Base-by-base conservation (phyloP, 2,329 filamentous ascomycete species). In the Clonostachys rhizophaga region DNA sequence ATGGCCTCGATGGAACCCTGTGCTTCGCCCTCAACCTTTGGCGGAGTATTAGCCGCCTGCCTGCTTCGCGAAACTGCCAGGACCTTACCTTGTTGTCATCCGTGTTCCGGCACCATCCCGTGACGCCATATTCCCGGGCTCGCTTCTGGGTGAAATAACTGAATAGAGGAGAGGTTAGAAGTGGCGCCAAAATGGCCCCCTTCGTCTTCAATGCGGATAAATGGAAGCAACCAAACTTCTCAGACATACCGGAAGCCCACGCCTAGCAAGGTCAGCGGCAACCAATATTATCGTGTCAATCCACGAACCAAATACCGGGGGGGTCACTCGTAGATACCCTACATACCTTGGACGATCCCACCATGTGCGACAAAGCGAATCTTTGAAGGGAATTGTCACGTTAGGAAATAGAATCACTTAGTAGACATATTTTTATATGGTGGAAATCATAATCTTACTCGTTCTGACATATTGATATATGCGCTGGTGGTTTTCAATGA, bases 21-120 rank as follows among this genome's bases (percentile, higher is more conserved):
- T 6, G 86, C 91, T 68, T 96, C 91, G 24, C 92, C 92, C 60
- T 89, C 83, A 42, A 97, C 91, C 89, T 96, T 42, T 44, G 16
- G 17, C n/a, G 5, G 16, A 18, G 14, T 20, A 18, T 17, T 10
- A 30, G n/a, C 37, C 37, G n/a, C 37, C 17, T 40, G n/a, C 37
- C n/a, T 40, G n/a, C 37, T 40, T n/a, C 7, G 17, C 16, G 13
- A 11, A n/a, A n/a, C 17, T 40, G 11, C 33, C 13, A 41, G 42
- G 40, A 10, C 44, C 55, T 40, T 54, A 76, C 81, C 66, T 81
- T 82, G 52, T 76, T 74, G 49, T 78, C 71, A 2, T 68, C 56
- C 0, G 77, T 80, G 57, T 85, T 85, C 35, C 75, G 68, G 47
- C 81, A 82, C 81, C 81, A 85, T 17, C 81, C 81, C 0, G 79